A percentile compares a stretch with the other conserved stretches of the same genome.
Evolutionary conservation across 2,329 filamentous ascomycete species (phyloP).

Genomic region (Fragosphaeria purpurea): DNA sequence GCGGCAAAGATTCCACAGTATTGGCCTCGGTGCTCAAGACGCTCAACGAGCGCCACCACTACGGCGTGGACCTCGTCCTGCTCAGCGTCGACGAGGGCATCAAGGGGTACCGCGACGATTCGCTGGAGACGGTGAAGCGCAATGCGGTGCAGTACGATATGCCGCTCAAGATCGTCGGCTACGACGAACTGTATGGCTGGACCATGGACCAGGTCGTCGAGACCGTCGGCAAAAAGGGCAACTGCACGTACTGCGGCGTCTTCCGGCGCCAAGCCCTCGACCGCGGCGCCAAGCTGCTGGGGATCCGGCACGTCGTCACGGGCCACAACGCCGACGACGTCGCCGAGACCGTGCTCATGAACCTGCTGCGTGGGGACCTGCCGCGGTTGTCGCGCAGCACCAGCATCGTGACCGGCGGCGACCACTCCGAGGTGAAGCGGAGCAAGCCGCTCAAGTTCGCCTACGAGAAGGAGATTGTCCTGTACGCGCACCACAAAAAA

Average conservation of each 20-base stretch:
- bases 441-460: conserved; percentile 97
- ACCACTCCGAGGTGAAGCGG: conserved; percentile 79
- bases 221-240: conserved; percentile 93
- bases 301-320: conserved; percentile 88
- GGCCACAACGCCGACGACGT: conserved; percentile 97
- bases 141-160: conserved; percentile 88
- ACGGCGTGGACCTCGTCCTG: conserved; percentile 75
- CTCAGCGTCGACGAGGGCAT: conserved; percentile 96
- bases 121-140: conserved; percentile 88
- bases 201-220: conserved; percentile 99
- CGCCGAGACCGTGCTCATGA: conserved; percentile 97
- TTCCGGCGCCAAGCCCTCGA: conserved; percentile 91
- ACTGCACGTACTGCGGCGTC: conserved; percentile 97
- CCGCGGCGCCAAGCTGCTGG: conserved; percentile 76
- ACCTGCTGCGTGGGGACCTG: conserved; percentile 80
- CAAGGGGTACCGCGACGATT: conserved; percentile 92
- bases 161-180: conserved; percentile 84
- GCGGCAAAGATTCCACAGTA: conserved; percentile 95
- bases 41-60: conserved; percentile 79
- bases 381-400: conserved; percentile 81
- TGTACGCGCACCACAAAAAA: conserved; percentile 95
- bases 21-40: conserved; percentile 91
- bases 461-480: conserved; percentile 97
- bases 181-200: conserved; percentile 92
- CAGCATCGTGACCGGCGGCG: conserved; percentile 72